Conservation (phyloP, 31 red algal genomes). For the Odonthalia washingtoniensis region DNA sequence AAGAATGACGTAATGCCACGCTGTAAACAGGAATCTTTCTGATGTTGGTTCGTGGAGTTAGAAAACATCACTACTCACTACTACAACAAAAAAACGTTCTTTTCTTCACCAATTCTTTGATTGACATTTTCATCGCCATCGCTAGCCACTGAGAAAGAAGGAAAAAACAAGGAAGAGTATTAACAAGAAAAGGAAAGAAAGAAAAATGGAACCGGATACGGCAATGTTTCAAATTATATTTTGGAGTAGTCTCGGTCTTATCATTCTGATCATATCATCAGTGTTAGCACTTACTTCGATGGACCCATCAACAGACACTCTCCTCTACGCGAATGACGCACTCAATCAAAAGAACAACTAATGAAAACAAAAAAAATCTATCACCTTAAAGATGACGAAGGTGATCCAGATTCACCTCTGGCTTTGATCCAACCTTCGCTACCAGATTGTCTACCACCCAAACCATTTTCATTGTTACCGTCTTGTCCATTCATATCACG, state of each 20-base stretch:
- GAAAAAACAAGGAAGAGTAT: not conserved
- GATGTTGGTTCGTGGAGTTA: no score
- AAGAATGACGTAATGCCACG: no score
- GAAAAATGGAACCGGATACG: constrained; percentile 51
- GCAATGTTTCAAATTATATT: constrained; percentile 87
- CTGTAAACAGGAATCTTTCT: no score
- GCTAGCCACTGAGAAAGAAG: no score
- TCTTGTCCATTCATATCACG: not conserved
- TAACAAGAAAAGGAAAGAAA: not conserved
- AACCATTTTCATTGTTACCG: not conserved
- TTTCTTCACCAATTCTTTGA: no score
- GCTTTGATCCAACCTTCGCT: constrained; percentile 64
- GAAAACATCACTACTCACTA: no score
- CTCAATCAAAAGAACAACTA: constrained; percentile 53
- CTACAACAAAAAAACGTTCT: no score
- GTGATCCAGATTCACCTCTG: constrained; percentile 60
- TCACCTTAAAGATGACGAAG: no score
- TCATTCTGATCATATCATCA: constrained; percentile 57
- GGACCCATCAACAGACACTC: constrained; percentile 73
- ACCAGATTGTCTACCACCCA: constrained; percentile 75
- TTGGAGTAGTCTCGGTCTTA: constrained; percentile 75
- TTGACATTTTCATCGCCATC: no score
- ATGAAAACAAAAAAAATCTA: not conserved
- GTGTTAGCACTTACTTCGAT: constrained; percentile 56
- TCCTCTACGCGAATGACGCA: constrained; percentile 73